A percentile compares a stretch with the other conserved stretches of the same genome.
These are phyloP conservation scores for Fraxinus ornus DNA, from an alignment of 305 asterid genomes.

Conservation along the genomic window DNA sequence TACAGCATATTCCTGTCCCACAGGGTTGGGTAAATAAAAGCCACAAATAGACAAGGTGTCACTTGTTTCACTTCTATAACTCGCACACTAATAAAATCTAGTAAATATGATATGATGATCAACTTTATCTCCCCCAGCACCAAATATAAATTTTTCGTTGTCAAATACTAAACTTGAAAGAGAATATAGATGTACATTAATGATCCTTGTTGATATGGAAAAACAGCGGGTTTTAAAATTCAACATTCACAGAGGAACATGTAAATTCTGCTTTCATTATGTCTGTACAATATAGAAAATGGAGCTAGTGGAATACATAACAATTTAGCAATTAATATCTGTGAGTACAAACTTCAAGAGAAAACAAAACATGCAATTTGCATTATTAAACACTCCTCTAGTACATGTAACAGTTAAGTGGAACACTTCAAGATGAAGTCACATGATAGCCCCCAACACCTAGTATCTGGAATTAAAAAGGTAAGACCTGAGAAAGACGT, in stretches of 20 bases:
- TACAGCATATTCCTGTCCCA: not conserved
- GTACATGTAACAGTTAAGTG: not conserved
- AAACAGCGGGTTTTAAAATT: not conserved
- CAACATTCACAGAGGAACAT: not conserved
- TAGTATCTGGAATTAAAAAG: not conserved
- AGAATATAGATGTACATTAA: not conserved
- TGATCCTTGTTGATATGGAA: not conserved
- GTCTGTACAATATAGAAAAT: not conserved
- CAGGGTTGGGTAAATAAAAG: not conserved
- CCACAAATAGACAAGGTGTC: not conserved
- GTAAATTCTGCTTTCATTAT: not conserved
- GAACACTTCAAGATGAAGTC: not conserved
- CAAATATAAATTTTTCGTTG: not conserved
- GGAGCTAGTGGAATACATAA: not conserved
- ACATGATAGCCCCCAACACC: not conserved
- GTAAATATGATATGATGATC: not conserved
- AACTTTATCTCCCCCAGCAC: not conserved
- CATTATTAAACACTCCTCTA: not conserved
- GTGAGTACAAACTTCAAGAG: not conserved
- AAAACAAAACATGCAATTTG: not conserved
- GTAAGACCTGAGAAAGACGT: constrained; percentile 87
- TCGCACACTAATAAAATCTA: not conserved
- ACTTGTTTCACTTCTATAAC: not conserved
- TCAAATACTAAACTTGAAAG: not conserved
- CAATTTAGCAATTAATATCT: not conserved